Percentiles rank a stretch among this genome's conserved stretches.
Evolutionary conservation across 2,329 filamentous ascomycete species (phyloP).

Genomic region (Botrytis tulipae): DNA sequence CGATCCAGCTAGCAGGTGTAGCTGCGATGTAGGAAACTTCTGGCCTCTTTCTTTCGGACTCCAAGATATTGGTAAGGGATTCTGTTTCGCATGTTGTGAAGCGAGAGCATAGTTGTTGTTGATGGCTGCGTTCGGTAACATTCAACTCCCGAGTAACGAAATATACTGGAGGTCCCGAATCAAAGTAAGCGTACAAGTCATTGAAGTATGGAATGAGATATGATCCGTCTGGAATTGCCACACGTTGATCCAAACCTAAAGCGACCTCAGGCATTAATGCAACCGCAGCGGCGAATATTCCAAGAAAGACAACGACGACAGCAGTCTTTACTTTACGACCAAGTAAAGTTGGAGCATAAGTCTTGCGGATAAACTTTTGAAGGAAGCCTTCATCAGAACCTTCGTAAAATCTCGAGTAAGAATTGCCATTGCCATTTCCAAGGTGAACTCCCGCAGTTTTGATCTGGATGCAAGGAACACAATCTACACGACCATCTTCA

Average conservation of each 20-base stretch:
- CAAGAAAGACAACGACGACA: slow-evolving; percentile 79
- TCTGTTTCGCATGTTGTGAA: slow-evolving; percentile 85
- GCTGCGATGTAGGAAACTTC: slow-evolving; percentile 85
- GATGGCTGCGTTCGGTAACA: slow-evolving; percentile 69
- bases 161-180: slow-evolving; percentile 89
- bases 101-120: slow-evolving; percentile 84
- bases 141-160: slow-evolving; percentile 87
- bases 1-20: slow-evolving; percentile 90
- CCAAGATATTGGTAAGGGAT: slow-evolving; percentile 84
- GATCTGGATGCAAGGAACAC: slow-evolving; percentile 84
- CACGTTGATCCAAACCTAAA: slow-evolving; percentile 89
- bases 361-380: slow-evolving; percentile 85
- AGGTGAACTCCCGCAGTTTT: slow-evolving; percentile 70
- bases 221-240: slow-evolving; percentile 88
- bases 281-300: slow-evolving; percentile 79
- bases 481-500: slow-evolving; percentile 84
- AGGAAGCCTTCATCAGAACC: slow-evolving; percentile 79
- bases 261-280: slow-evolving; percentile 81
- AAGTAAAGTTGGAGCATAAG: slow-evolving; percentile 80
- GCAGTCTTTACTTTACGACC: slow-evolving; percentile 75
- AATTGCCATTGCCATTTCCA: slow-evolving; percentile 58
- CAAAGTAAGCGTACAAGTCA: slow-evolving; percentile 89
- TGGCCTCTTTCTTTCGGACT: slow-evolving; percentile 88
- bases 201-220: slow-evolving; percentile 97
- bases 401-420: slow-evolving; percentile 38